phyloP scores from a whole-genome alignment of 2,329 filamentous ascomycete species.

The Ophiostoma pallidulum region DNA sequence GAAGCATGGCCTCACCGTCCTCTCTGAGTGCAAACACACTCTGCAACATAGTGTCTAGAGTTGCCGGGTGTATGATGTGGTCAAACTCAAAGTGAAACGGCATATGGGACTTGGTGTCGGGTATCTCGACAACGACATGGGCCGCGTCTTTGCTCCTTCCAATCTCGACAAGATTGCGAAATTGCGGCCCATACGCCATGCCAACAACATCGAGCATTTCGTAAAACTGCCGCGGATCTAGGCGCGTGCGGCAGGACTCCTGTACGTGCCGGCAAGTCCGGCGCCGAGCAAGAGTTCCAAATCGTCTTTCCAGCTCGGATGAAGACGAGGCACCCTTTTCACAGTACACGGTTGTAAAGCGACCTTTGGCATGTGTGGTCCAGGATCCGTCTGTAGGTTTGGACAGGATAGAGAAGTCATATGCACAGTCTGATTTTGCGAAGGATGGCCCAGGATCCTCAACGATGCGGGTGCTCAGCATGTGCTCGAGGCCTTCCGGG shows the following conservation, averaged over 20 bases:
- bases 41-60: constrained; percentile 48
- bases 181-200: constrained; percentile 41
- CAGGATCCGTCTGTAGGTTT: constrained; percentile 31
- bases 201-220: constrained; percentile 40
- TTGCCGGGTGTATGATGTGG: constrained; percentile 48
- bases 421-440: not conserved
- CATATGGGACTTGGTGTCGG: constrained; percentile 44
- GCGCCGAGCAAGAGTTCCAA: constrained; percentile 1
- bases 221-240: constrained; percentile 39
- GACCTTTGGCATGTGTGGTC: constrained; percentile 29
- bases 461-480: constrained; percentile 33
- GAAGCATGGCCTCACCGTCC: constrained; percentile 36
- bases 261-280: constrained; percentile 20
- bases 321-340: not conserved
- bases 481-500: constrained; percentile 36
- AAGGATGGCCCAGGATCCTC: constrained; percentile 2
- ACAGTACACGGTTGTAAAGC: constrained; percentile 18
- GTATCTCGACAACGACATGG: constrained; percentile 30
- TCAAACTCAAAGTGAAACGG: constrained; percentile 43
- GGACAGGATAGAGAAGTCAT: constrained; percentile 32
- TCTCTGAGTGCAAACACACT: constrained; percentile 37
- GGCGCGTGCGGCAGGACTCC: constrained; percentile 23
- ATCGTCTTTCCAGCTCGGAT: not conserved
- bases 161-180: constrained; percentile 36
- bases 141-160: constrained; percentile 18